A percentile compares a stretch with the other conserved stretches of the same genome.
Conservation (phyloP, 1,284 basidiomycete genomes). For the Ganoderma multipileum region DNA sequence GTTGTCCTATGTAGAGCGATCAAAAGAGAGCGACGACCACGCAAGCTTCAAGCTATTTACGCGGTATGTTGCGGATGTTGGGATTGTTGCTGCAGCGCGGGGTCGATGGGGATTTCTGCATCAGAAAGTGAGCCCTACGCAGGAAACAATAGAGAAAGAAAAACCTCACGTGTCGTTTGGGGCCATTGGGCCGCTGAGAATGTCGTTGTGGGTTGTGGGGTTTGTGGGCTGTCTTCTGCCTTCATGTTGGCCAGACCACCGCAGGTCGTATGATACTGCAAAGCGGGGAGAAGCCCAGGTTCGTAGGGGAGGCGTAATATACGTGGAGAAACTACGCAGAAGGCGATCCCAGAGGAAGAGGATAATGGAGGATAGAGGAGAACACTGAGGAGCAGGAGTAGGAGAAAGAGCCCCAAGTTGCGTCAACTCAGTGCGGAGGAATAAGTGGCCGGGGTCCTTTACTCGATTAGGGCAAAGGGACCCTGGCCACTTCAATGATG, state of each 20-base stretch:
- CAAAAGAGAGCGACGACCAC: conserved; percentile 11
- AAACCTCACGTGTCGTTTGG: conserved; percentile 44
- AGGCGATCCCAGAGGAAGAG: background rate
- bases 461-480: background rate
- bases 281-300: background rate
- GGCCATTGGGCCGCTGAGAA: conserved; percentile 50
- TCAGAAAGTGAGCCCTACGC: background rate
- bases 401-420: background rate
- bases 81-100: conserved; percentile 69
- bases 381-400: background rate
- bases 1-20: conserved; percentile 39
- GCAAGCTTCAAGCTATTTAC: conserved; percentile 21
- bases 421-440: background rate
- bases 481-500: background rate
- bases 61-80: conserved; percentile 44
- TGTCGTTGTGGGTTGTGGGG: conserved; percentile 35
- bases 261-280: too few species aligned
- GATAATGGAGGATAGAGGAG: background rate
- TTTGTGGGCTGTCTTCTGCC: conserved; percentile 23
- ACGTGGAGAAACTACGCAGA: background rate
- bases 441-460: background rate
- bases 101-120: conserved; percentile 71
- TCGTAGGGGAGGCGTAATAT: background rate
- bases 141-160: conserved; percentile 9
- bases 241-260: conserved; percentile 14